phyloP scores from a whole-genome alignment of 495 filamentous ascomycete species.

The Penicillium herquei region DNA sequence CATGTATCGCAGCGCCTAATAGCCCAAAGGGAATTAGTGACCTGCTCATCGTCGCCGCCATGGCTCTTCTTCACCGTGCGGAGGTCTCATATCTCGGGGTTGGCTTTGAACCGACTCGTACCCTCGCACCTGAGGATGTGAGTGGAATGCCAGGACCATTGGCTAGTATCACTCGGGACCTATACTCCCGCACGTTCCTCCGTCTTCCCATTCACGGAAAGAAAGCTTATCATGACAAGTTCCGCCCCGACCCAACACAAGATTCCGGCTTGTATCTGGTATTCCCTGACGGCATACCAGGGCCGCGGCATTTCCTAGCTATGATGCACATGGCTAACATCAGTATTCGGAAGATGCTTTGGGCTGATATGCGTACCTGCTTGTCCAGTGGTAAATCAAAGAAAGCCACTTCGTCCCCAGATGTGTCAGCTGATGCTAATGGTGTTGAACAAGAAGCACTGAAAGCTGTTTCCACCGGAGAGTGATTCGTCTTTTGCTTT shows the following conservation, averaged over 20 bases:
- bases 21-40: slow-evolving; percentile 40
- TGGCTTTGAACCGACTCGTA: slow-evolving; percentile 38
- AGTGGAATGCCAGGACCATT: slow-evolving; percentile 25
- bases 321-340: slow-evolving; percentile 44
- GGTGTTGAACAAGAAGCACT: background rate
- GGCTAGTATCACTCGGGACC: slow-evolving; percentile 24
- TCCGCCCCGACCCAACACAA: slow-evolving; percentile 31
- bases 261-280: slow-evolving; percentile 35
- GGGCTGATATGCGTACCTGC: slow-evolving; percentile 18
- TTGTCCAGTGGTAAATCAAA: slow-evolving; percentile 5
- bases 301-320: slow-evolving; percentile 31
- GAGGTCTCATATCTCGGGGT: slow-evolving; percentile 38
- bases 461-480: background rate
- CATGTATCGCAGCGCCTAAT: slow-evolving; percentile 37
- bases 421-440: background rate
- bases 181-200: slow-evolving; percentile 30
- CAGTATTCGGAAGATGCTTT: slow-evolving; percentile 27
- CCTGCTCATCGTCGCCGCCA: slow-evolving; percentile 34
- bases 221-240: slow-evolving; percentile 45
- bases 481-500: too few species aligned
- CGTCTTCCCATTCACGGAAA: slow-evolving; percentile 39
- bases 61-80: slow-evolving; percentile 33
- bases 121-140: slow-evolving; percentile 25
- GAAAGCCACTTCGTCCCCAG: background rate
- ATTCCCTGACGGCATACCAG: slow-evolving; percentile 33